Evolutionary conservation across 1,139 yeast genomes (phyloP), one percentile per base, ranked within the genome.

Genomic region (Yamadazyma taylorii): DNA sequence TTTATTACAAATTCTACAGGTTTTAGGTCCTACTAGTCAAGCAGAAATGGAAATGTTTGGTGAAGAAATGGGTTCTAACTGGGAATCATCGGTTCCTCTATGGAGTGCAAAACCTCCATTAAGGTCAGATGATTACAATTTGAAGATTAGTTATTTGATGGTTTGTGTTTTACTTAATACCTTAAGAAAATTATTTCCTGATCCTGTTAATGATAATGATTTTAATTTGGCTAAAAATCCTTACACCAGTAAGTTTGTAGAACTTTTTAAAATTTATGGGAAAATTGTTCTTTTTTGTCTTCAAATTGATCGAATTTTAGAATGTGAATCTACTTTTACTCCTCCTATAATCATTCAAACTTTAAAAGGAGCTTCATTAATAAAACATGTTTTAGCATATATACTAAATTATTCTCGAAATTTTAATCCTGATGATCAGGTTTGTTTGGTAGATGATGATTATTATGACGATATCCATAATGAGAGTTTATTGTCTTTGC

Each of bases 201-300:
- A 27, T 27, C 50, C 43, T 15, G 59, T 62, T n/a, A 50, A 38
- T 11, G 42, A 50, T n/a, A 60, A 52, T 8, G 58, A 36, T 2
- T 60, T 61, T 31, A 75, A 73, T 42, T 50, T 76, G 13, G 66
- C 73, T 12, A 42, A 73, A 32, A 81, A 81, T 49, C 92, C 92
- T 9, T 84, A 80, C 48, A 55, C 80, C 35, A 74, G 73, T 25
- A 66, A 69, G 34, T 72, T 79, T 38, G 60, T 81, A 7, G 75
- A 76, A 32, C 52, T 78, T 9, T 84, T 90, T 89, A 80, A 79
- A 50, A 69, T 78, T 33, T 77, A 78, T 46, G 79, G 88, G 2
- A 73, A 70, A 41, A 68, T 80, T 5, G 67, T 83, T 0, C 55
- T 75, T 7, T 56, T 77, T 6, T 85, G 85, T 0, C 58, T 83